A percentile compares a stretch with the other conserved stretches of the same genome.
Evolutionary conservation across 2,329 filamentous ascomycete species (phyloP).

Genomic region (Coniosporium tulheliwenetii): DNA sequence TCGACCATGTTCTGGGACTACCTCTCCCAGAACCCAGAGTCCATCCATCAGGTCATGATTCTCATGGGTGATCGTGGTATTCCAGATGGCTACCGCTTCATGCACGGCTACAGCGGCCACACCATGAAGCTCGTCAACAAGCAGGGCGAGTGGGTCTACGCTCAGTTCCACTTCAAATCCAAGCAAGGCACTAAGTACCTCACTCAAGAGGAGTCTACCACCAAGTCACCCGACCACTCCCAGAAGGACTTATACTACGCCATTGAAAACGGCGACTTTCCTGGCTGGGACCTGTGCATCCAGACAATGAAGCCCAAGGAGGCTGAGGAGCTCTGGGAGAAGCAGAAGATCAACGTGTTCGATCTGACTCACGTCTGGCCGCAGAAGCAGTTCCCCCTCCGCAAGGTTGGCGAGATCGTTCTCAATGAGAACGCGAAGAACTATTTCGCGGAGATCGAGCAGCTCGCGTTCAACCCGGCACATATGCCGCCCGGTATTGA

Average conservation of each 20-base stretch:
- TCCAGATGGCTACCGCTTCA: conserved; percentile 38
- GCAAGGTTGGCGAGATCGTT: conserved; percentile 36
- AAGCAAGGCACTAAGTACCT: conserved; percentile 37
- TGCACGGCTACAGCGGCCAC: conserved; percentile 39
- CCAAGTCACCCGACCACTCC: conserved; percentile 34
- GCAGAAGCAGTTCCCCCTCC: conserved; percentile 34
- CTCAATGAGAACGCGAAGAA: conserved; percentile 41
- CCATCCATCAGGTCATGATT: conserved; percentile 37
- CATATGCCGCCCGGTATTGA: conserved; percentile 54
- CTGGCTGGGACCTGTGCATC: conserved; percentile 33
- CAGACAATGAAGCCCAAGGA: conserved; percentile 38
- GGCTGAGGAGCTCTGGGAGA: conserved; percentile 35
- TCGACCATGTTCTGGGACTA: conserved; percentile 54
- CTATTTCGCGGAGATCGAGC: conserved; percentile 53
- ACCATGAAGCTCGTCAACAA: conserved; percentile 38
- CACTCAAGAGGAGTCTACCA: conserved; percentile 33
- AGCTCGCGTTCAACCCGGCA: conserved; percentile 52
- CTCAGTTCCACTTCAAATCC: conserved; percentile 36
- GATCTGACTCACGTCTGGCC: conserved; percentile 40
- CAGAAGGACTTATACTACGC: conserved; percentile 37
- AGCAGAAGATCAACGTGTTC: conserved; percentile 38
- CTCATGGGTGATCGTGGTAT: conserved; percentile 40
- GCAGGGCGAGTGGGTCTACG: conserved; percentile 36
- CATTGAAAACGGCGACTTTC: conserved; percentile 36
- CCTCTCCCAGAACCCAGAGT: conserved; percentile 36